Evolutionary conservation across 352 stramenopile genomes (phyloP).

Genomic region (Aphanomyces astaci): DNA sequence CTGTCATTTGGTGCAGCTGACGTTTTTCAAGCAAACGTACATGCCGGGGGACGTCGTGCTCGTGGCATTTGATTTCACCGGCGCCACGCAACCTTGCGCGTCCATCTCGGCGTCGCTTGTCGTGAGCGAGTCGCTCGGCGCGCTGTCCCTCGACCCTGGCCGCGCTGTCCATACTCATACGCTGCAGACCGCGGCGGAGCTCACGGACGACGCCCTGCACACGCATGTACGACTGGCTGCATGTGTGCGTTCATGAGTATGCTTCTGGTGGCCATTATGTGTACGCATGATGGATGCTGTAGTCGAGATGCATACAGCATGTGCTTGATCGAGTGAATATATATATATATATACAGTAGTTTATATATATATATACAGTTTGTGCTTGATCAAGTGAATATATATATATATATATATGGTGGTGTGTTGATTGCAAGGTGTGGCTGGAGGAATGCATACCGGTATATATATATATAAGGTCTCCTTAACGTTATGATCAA

Average conservation of each 20-base stretch:
- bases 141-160: constrained; percentile 45
- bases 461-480: too few species aligned
- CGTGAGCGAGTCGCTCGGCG: constrained; percentile 42
- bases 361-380: too few species aligned
- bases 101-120: constrained; percentile 42
- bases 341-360: too few species aligned
- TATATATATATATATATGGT: too few species aligned
- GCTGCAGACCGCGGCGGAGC: constrained; percentile 39
- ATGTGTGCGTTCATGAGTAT: background rate
- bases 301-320: too few species aligned
- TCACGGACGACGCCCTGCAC: constrained; percentile 38
- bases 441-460: too few species aligned
- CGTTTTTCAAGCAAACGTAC: constrained; percentile 57
- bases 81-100: constrained; percentile 44
- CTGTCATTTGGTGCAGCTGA: constrained; percentile 48
- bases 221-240: constrained; percentile 32
- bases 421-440: too few species aligned
- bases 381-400: too few species aligned
- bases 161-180: constrained; percentile 48
- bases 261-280: background rate
- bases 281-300: too few species aligned
- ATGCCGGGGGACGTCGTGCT: constrained; percentile 50
- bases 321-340: too few species aligned
- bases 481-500: too few species aligned
- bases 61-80: constrained; percentile 50